Base-by-base conservation (phyloP, 148 eudicot genomes). In the Rhododendron williamsianum region DNA sequence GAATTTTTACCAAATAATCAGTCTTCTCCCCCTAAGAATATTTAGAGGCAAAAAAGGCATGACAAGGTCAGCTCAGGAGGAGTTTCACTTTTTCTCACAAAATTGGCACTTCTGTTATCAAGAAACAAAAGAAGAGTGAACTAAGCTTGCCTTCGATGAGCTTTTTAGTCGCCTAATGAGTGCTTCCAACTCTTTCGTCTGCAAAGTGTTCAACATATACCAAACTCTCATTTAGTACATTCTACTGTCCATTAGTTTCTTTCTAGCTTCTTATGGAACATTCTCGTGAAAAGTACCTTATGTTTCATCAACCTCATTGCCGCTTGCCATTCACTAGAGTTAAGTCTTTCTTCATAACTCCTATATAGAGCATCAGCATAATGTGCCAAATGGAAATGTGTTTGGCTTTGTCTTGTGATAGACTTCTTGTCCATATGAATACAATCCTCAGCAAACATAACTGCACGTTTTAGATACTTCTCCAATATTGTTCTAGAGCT, bases 371-470 rank as follows among this genome's bases (percentile, higher is more conserved):
- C 95, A 93, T 97, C 99, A 45, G 96, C 94, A 89, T 97, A 97
- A 89, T 95, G 98, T 82, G 99, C 98, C 86, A 97, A 98, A 92
- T 97, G 99, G 81, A 97, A 97, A 90, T 94, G 94, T 80, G 95
- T 93, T 89, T 92, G 96, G 86, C 95, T 91, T 87, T 93, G 91
- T 88, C 92, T 90, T 80, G 90, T 91, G 71, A 90, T 84, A 65
- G 93, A 90, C 82, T 90, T 90, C 76, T 85, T 90, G 89, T 85
- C 87, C 67, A 86, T 88, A 81, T 87, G 35, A 87, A 84, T 91
- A 65, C 81, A 87, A 87, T 91, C 92, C 85, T 92, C 94, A 83
- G 96, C 93, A 74, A 93, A 89, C 80, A 88, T 83, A 76, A 94
- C 99, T 67, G 99, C 98, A 83, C 89, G 95, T 86, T 94, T 94